A percentile compares a stretch with the other conserved stretches of the same genome.
phyloP scores from a whole-genome alignment of 2,329 filamentous ascomycete genomes.

The Penicillium psychrosexuale region DNA sequence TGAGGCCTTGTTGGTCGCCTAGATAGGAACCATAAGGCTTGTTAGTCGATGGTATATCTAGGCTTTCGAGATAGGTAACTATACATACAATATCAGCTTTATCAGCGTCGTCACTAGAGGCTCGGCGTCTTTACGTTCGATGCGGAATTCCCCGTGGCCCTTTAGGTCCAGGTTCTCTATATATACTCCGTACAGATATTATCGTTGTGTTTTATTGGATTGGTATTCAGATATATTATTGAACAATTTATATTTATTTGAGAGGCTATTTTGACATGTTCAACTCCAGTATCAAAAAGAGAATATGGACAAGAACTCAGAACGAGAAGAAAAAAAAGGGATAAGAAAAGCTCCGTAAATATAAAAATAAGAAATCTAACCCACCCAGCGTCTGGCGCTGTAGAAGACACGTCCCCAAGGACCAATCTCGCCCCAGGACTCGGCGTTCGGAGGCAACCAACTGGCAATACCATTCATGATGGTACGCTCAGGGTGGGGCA shows the following conservation, averaged over 20 bases:
- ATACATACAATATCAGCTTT: constrained; percentile 66
- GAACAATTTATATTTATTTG: constrained; percentile 11
- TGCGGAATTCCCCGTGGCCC: constrained; percentile 61
- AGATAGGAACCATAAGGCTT: constrained; percentile 60
- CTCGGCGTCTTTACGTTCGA: constrained; percentile 58
- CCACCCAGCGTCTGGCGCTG: constrained; percentile 85
- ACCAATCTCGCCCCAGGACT: constrained; percentile 74
- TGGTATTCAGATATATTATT: not conserved
- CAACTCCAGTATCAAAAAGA: constrained; percentile 14
- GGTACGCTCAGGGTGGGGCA: constrained; percentile 93
- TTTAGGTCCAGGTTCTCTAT: constrained; percentile 22
- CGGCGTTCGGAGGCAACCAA: constrained; percentile 63
- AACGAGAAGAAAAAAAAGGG: not conserved
- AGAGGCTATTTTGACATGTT: constrained; percentile 8
- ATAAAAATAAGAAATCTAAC: constrained; percentile 40
- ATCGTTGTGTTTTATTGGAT: not conserved
- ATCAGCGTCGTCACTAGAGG: constrained; percentile 80
- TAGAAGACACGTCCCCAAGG: constrained; percentile 85
- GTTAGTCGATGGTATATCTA: constrained; percentile 17
- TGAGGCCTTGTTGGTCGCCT: constrained; percentile 65
- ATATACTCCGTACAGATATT: not conserved
- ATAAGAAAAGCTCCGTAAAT: constrained; percentile 4
- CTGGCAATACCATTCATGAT: constrained; percentile 75
- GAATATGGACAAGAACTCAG: constrained; percentile 14
- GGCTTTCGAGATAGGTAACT: not conserved